Base-by-base conservation (phyloP, 768 basidiomycete genomes). In the Kondoa subrosea region DNA sequence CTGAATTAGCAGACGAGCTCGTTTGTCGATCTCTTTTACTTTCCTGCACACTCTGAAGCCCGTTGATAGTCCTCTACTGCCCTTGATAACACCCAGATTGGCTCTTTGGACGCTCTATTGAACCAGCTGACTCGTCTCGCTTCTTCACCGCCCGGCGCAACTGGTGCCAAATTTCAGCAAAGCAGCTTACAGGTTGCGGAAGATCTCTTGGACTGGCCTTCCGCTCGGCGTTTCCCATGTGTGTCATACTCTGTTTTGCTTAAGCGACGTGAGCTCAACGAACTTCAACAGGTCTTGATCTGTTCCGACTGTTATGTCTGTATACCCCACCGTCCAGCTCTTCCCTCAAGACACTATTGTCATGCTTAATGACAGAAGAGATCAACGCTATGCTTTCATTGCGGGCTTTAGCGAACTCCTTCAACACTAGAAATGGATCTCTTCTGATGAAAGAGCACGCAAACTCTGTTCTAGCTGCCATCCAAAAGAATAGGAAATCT, bases 331-430 rank as follows among this genome's bases (percentile, higher is more conserved):
- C 81, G 4, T 78, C 81, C 1, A 81, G 85, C 68, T 77, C 80
- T 1, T 71, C 76, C 2, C 71, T 71, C 72, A 81, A 0, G 80
- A 76, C 59, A 70, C 81, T 85, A 87, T 75, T 81, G 87, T 86
- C 63, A 88, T 87, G 82, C 73, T 79, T 31, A 75, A 0, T 75
- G 86, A 34, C 76, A 80, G 2, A 95, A 84, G 4, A 95, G 75
- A 93, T 86, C 21, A 96, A 96, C 74, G 81, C 85, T 0, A 79
- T 93, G 69, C 81, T 99, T 29, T 80, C 87, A 1, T 79, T 95
- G 62, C 82, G 92, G 34, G 86, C 84, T 0, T 72, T 95, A 34
- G 84, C 88, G 30, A 99, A 99, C 76, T 78, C 81, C 34, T 85
- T 91, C 74, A 82, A 31, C 16, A 68, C 66, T 14, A 33, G 70